Evolutionary conservation across 352 stramenopile genomes (phyloP).

Genomic region (Globisporangium heterothallicum): DNA sequence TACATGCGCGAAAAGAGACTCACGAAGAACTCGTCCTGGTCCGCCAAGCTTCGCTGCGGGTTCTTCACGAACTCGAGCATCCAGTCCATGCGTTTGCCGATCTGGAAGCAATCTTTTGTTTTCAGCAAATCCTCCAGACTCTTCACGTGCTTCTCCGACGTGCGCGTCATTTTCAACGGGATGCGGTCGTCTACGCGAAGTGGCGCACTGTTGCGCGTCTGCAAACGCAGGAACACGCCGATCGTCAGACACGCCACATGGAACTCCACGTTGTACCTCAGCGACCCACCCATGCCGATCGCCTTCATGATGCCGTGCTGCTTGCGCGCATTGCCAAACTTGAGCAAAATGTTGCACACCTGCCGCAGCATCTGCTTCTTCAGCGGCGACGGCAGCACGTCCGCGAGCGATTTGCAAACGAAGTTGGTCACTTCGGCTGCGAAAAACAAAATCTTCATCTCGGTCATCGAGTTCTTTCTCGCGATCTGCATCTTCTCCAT

Average conservation of each 20-base stretch:
- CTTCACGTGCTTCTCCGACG: conserved; percentile 70
- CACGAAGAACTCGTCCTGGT: conserved; percentile 85
- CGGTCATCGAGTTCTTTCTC: conserved; percentile 38
- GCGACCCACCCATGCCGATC: conserved; percentile 68
- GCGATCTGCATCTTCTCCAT: conserved; percentile 56
- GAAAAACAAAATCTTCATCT: conserved; percentile 82
- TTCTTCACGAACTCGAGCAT: conserved; percentile 64
- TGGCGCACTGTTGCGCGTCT: conserved; percentile 64
- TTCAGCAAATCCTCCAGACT: conserved; percentile 66
- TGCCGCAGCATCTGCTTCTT: conserved; percentile 82
- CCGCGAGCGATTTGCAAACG: conserved; percentile 48
- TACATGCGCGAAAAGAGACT: conserved; percentile 83
- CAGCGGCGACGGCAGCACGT: conserved; percentile 46
- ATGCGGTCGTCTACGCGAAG: conserved; percentile 71
- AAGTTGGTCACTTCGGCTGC: conserved; percentile 75
- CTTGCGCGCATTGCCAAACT: conserved; percentile 57
- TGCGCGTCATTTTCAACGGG: conserved; percentile 76
- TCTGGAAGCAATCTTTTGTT: conserved; percentile 73
- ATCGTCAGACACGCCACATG: conserved; percentile 68
- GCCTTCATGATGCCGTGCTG: conserved; percentile 85
- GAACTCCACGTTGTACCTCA: conserved; percentile 76
- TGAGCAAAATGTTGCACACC: conserved; percentile 52
- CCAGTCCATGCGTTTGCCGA: conserved; percentile 68
- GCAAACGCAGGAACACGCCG: conserved; percentile 72
- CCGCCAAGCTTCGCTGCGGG: conserved; percentile 61